Evolutionary conservation across 1,284 basidiomycete genomes (phyloP), one percentile per base, ranked within the genome.

Genomic region (Papiliotrema flavescens): DNA sequence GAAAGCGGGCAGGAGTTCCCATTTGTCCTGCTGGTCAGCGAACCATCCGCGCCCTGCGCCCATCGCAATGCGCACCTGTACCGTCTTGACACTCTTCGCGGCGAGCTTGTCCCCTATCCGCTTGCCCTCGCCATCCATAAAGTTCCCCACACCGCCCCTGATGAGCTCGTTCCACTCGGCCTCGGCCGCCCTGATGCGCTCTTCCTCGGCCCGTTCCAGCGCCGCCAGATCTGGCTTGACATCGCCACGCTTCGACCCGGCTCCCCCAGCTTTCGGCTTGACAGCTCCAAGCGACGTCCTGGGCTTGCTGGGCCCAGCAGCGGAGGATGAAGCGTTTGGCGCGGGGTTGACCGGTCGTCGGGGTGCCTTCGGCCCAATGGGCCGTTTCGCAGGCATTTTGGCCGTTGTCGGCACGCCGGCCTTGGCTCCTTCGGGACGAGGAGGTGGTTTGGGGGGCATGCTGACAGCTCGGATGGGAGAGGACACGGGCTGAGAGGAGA

Each of bases 1-100:
- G 69, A 97, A 98, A 11, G 93, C 93, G 1, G 94, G 94, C 3
- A 98, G 79, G 13, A 98, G 79, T 43, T 95, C 84, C 94, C 94
- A 98, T 84, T 98, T 98, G 73, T 97, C 94, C 92, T 96, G 67
- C 6, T 41, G 28, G 44, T 44, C 20, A 44, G 42, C 56, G 39
- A 58, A 55, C 46, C 40, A 46, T 44, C 26, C n/a, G 11, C 26
- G 35, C n/a, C 26, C n/a, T 14, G 15, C 20, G n/a, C 28, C 9
- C 50, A 14, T 13, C 17, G 22, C 14, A 20, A 14, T 11, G 66
- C 76, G 60, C 58, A 79, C 79, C 66, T 81, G 78, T 47, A 82
- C 79, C 7, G 70, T 67, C 67, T 82, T 81, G 63, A 82, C 71
- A 6, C 78, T 78, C 53, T 78, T 79, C 23, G 78, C 73, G 37